phyloP scores from a whole-genome alignment of 164 flowering plant species.

The Piper betle region DNA sequence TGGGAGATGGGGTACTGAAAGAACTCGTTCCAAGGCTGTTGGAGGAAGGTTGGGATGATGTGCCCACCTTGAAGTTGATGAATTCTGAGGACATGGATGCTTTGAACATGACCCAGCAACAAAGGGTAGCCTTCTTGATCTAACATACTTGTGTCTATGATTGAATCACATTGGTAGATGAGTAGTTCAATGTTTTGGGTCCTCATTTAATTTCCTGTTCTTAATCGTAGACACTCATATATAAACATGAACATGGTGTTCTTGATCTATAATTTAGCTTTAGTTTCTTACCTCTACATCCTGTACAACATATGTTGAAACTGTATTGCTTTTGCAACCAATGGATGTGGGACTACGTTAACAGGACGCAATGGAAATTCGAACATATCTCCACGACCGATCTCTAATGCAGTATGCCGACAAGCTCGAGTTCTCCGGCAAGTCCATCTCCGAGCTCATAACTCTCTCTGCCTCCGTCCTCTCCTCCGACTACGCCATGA shows the following conservation, averaged over 20 bases:
- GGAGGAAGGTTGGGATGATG: constrained; percentile 80
- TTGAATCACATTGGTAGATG: neutral
- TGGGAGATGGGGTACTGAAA: constrained; percentile 52
- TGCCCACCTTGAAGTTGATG: constrained; percentile 75
- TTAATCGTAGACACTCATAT: neutral
- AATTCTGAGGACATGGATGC: constrained; percentile 49
- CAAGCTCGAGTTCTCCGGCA: constrained; percentile 43
- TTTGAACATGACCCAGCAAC: constrained; percentile 39
- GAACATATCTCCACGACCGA: constrained; percentile 69
- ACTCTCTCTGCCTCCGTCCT: constrained; percentile 25
- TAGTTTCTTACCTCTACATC: too few species aligned
- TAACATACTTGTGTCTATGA: neutral
- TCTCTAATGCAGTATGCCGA: constrained; percentile 56
- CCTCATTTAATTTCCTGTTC: neutral
- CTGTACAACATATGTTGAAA: neutral
- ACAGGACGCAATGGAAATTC: constrained; percentile 56
- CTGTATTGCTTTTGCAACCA: neutral
- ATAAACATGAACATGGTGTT: neutral
- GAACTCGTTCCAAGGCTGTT: constrained; percentile 40
- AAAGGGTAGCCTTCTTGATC: constrained; percentile 28
- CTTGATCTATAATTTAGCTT: neutral
- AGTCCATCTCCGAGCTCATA: constrained; percentile 47
- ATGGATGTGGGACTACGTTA: neutral
- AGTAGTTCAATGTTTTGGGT: too few species aligned
- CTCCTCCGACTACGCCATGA: constrained; percentile 47